phyloP scores from a whole-genome alignment of 208 protist genomes.

The Acanthamoeba royreba region DNA sequence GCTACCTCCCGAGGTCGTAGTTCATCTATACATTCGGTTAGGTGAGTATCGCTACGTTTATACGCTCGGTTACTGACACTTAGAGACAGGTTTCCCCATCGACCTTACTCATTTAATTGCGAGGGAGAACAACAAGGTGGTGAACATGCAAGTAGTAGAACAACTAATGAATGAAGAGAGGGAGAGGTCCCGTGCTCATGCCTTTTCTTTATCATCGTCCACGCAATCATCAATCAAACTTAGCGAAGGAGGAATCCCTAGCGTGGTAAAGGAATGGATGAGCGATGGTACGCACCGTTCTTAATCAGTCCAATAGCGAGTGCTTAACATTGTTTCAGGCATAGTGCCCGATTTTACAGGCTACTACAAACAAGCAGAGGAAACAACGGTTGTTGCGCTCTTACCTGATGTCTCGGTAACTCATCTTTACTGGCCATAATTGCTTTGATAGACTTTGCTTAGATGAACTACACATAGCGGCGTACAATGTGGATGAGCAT shows the following conservation, averaged over 20 bases:
- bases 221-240: not conserved
- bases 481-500: not conserved
- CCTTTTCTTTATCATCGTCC: not conserved
- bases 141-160: not conserved
- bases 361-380: not conserved
- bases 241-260: not conserved
- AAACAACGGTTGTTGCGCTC: not conserved
- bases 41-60: not conserved
- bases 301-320: not conserved
- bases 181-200: not conserved
- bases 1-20: not conserved
- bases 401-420: not conserved
- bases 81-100: slow-evolving; percentile 45
- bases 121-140: not conserved
- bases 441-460: not conserved
- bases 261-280: not conserved
- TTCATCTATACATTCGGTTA: slow-evolving; percentile 5
- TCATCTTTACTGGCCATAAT: not conserved
- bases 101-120: slow-evolving; percentile 35
- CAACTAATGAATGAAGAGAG: slow-evolving; percentile 20
- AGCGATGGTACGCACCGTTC: not conserved
- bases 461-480: not conserved
- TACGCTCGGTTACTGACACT: not conserved
- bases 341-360: not conserved
- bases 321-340: not conserved